Base-by-base conservation (phyloP, 2,329 filamentous ascomycete genomes). In the Beauveria caledonica region DNA sequence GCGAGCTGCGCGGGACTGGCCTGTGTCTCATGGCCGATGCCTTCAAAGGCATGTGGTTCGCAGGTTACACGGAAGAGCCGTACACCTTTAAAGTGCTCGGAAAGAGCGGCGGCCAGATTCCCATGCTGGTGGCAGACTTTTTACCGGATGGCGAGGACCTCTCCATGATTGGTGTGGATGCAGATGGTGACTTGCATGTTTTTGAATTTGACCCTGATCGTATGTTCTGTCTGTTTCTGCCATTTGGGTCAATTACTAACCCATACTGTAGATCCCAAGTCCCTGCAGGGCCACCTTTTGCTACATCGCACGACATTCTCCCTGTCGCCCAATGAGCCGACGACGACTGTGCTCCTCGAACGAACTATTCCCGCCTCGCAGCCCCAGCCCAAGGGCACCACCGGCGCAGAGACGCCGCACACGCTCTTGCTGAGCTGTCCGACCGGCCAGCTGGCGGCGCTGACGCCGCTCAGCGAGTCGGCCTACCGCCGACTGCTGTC, bases 1-100 rank as follows among this genome's bases (percentile, higher is more conserved):
- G 92, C 69, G 90, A 91, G 67, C 80, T 99, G 19, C 86, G 86
- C 3, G 86, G 88, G 1, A 95, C 91, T 0, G 92, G 93, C 0
- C 80, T 99, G 70, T 92, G 90, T 68, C 80, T 96, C 11, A 86
- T 97, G 76, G 89, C 90, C 0, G 94, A 99, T 75, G 90, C 89
- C 0, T 86, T 94, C 70, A 96, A 96, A 76, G 94, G 94, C 0
- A 80, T 97, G 2, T 97, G 94, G 92, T 95, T 99, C 66, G 89
- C 90, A 0, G 94, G 94, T 0, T 99, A 97, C 70, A 94, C 90
- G 9, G 93, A 99, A 75, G 94, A 97, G 69, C 94, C 94, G 1
- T 99, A 97, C 72, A 92, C 89, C 66, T 92, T 99, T 85, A 88
- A 92, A 63, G 81, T 97, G 3, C 92, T 97, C 65, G 92, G 92